These are phyloP conservation scores for Aquilaria sinensis DNA, from an alignment of 345 rosid species.

Conservation along the genomic window DNA sequence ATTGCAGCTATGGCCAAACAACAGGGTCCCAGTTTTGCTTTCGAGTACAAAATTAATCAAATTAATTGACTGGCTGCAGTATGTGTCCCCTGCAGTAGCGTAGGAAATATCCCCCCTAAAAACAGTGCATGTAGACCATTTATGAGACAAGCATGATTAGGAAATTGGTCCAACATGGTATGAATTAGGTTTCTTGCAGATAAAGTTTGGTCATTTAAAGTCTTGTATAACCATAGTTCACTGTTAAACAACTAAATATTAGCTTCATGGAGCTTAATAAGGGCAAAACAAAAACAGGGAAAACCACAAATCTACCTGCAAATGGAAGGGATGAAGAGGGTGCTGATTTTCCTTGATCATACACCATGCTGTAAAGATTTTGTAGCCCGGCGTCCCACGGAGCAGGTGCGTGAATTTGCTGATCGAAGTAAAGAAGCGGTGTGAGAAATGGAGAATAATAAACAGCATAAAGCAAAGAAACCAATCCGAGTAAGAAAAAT, in stretches of 20 bases:
- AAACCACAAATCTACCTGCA: slow-evolving; percentile 33
- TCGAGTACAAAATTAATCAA: not conserved
- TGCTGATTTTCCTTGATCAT: slow-evolving; percentile 41
- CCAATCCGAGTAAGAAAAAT: slow-evolving; percentile 6
- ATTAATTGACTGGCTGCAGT: too few relatives aligned
- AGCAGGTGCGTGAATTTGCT: slow-evolving; percentile 48
- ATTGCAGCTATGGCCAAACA: not conserved
- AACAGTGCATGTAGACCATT: too few relatives aligned
- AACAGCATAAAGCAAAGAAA: not conserved
- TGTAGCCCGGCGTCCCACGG: slow-evolving; percentile 66
- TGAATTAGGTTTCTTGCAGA: slow-evolving; percentile 7
- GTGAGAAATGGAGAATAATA: not conserved
- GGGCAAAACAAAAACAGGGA: slow-evolving; percentile 7
- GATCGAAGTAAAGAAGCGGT: slow-evolving; percentile 12
- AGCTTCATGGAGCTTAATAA: slow-evolving; percentile 16
- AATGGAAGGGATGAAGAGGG: slow-evolving; percentile 35
- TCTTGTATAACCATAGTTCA: slow-evolving; percentile 5
- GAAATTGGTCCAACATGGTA: too few relatives aligned
- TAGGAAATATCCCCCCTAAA: too few relatives aligned
- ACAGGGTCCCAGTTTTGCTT: slow-evolving; percentile 3
- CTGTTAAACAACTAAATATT: slow-evolving; percentile 23
- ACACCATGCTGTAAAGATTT: slow-evolving; percentile 49
- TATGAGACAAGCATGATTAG: too few relatives aligned
- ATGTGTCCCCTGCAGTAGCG: too few relatives aligned
- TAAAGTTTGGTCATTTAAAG: slow-evolving; percentile 17